These are phyloP conservation scores for Geranium incanum DNA, from an alignment of 441 rosid genomes.

Conservation along the genomic window DNA sequence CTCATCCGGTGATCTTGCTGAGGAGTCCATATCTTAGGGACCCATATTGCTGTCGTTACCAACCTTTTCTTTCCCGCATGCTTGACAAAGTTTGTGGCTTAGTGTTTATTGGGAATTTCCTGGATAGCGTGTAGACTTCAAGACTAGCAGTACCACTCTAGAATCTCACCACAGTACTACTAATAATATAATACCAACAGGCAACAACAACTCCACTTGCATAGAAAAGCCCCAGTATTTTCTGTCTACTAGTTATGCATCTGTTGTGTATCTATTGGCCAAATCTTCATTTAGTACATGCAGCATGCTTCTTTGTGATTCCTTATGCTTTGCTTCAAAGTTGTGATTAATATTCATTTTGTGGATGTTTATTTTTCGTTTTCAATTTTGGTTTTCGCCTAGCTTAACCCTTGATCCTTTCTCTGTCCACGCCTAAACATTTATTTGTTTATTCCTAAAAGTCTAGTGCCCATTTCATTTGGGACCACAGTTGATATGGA, in stretches of 20 bases:
- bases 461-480: background rate
- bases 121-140: slow-evolving; percentile 8
- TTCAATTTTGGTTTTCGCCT: background rate
- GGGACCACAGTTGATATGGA: background rate
- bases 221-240: background rate
- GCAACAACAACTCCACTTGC: slow-evolving; percentile 12
- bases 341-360: background rate
- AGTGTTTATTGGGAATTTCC: background rate
- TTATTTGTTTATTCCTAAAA: background rate
- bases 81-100: slow-evolving; percentile 6
- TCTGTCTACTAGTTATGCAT: background rate
- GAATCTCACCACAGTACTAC: background rate
- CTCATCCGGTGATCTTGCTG: slow-evolving; percentile 6
- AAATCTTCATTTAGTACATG: background rate
- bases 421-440: background rate
- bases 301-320: background rate
- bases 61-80: background rate
- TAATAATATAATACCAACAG: slow-evolving; percentile 6
- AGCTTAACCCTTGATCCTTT: background rate
- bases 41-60: background rate
- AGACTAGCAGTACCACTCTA: background rate
- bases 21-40: background rate
- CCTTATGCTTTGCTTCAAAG: background rate
- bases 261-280: background rate
- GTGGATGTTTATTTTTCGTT: background rate